These are phyloP conservation scores for Salix koriyanagi DNA, from an alignment of 345 rosid species.

Conservation along the genomic window DNA sequence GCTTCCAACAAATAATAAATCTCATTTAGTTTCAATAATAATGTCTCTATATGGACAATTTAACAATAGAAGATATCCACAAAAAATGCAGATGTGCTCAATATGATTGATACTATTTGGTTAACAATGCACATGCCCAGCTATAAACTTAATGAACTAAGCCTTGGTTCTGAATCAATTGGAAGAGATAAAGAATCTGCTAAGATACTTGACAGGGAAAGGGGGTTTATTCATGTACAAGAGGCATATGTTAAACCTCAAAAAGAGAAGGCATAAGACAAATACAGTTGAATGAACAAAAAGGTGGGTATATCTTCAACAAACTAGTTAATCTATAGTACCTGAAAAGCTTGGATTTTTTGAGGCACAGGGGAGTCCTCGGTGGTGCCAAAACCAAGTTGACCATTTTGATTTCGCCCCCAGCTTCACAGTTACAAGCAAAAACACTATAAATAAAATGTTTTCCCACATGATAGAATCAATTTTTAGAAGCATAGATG, in stretches of 20 bases:
- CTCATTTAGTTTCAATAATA: too few species aligned
- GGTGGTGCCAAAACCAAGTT: constrained; percentile 88
- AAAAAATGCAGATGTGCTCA: too few species aligned
- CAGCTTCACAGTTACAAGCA: constrained; percentile 49
- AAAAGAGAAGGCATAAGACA: background rate
- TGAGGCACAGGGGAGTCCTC: constrained; percentile 91
- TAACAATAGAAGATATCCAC: too few species aligned
- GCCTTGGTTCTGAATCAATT: background rate
- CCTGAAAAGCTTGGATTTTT: constrained; percentile 88
- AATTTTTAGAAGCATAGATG: background rate
- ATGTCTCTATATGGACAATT: too few species aligned
- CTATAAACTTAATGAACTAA: background rate
- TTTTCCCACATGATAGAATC: background rate
- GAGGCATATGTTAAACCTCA: background rate
- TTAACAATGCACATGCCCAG: background rate
- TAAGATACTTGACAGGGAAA: background rate
- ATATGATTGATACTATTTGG: too few species aligned
- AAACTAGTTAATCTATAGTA: constrained; percentile 6
- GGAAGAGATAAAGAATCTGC: background rate
- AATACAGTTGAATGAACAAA: too few species aligned
- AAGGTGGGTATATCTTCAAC: background rate
- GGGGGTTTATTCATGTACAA: background rate
- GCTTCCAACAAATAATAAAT: background rate
- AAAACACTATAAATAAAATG: constrained; percentile 5
- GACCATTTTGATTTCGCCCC: constrained; percentile 99